phyloP scores from a whole-genome alignment of 2,329 filamentous ascomycete genomes.

The Pezicula rhizophila region DNA sequence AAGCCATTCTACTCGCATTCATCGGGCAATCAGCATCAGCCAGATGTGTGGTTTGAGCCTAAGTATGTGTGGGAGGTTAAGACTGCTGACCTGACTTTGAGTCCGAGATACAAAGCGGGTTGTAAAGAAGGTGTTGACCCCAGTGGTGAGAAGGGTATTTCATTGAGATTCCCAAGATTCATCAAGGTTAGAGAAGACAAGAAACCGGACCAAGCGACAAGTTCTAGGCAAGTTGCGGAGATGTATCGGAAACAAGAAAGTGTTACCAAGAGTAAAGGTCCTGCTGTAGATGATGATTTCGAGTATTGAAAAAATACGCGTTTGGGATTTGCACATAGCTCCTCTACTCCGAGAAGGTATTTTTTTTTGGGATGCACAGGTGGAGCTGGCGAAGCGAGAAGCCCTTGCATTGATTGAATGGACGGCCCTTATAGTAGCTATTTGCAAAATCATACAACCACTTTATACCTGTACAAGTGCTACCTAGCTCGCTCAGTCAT shows the following conservation, averaged over 20 bases:
- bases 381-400: too few species aligned
- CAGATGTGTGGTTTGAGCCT: conserved; percentile 97
- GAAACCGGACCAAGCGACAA: conserved; percentile 86
- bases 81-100: conserved; percentile 89
- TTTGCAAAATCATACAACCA: too few species aligned
- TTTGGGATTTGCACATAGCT: too few species aligned
- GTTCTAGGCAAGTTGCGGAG: conserved; percentile 78
- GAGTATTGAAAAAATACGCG: conserved; percentile 61
- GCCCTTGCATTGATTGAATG: too few species aligned
- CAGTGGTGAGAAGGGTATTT: conserved; percentile 70
- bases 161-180: conserved; percentile 84
- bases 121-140: conserved; percentile 72
- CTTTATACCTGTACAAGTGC: too few species aligned
- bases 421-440: too few species aligned
- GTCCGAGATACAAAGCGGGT: conserved; percentile 89
- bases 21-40: conserved; percentile 79
- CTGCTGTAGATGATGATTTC: conserved; percentile 91
- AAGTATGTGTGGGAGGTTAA: conserved; percentile 95
- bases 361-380: too few species aligned
- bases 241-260: conserved; percentile 97
- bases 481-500: too few species aligned
- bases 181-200: conserved; percentile 92
- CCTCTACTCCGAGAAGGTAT: too few species aligned
- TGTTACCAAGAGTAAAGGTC: conserved; percentile 73
- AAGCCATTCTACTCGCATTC: conserved; percentile 95